Conservation (phyloP, 2,329 filamentous ascomycete species). For the Cryphonectria parasitica region DNA sequence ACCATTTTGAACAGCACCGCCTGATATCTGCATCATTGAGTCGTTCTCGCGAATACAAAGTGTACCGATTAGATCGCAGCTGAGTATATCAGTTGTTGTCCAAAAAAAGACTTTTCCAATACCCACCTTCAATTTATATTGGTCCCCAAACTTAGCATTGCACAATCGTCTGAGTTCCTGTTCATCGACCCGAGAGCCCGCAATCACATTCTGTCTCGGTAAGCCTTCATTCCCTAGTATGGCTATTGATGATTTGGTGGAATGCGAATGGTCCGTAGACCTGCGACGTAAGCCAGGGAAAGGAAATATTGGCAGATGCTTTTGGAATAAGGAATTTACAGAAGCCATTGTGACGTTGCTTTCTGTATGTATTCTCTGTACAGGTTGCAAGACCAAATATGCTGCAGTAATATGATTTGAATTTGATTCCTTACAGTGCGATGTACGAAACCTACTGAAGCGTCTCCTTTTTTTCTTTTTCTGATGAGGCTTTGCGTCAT, state of each 20-base stretch:
- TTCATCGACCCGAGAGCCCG: not conserved
- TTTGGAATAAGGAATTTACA: not conserved
- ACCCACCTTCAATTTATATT: not conserved
- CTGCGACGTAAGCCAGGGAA: not conserved
- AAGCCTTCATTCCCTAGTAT: not conserved
- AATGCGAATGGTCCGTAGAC: not conserved
- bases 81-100: not conserved
- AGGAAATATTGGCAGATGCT: not conserved
- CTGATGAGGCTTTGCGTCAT: too few relatives aligned
- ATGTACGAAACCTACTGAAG: not conserved
- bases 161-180: not conserved
- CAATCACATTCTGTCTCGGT: not conserved
- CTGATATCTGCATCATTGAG: conserved; percentile 2
- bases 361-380: not conserved
- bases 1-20: conserved; percentile 1
- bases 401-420: not conserved
- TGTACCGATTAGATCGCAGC: conserved; percentile 1
- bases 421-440: not conserved
- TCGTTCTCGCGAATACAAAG: not conserved
- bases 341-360: not conserved
- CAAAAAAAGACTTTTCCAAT: not conserved
- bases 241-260: not conserved
- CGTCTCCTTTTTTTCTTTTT: not conserved
- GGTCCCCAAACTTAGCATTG: not conserved
- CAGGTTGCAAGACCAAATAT: not conserved